Conservation (phyloP, 2,329 filamentous ascomycete genomes). For the Ascochyta viciae-villosae region DNA sequence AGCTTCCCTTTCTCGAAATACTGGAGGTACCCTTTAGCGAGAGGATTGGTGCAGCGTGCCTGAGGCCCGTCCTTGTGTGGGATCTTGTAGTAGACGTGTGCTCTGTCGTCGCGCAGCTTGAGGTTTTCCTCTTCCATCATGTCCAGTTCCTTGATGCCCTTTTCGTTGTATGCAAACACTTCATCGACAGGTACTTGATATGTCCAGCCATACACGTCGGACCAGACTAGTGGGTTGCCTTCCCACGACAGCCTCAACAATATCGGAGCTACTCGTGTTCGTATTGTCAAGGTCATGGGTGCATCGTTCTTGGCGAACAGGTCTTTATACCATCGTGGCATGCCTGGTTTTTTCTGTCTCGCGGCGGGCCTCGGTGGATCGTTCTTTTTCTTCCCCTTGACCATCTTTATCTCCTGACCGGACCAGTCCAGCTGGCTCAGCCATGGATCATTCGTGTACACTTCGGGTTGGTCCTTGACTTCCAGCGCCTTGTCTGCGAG, state of each 20-base stretch:
- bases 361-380: conserved; percentile 79
- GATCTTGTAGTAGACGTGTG: conserved; percentile 83
- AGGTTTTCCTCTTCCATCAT: conserved; percentile 76
- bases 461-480: conserved; percentile 71
- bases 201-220: conserved; percentile 90
- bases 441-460: conserved; percentile 86
- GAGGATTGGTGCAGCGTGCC: conserved; percentile 82
- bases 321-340: conserved; percentile 96
- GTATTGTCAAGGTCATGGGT: conserved; percentile 79
- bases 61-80: conserved; percentile 94
- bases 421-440: conserved; percentile 94
- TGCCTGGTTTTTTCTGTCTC: conserved; percentile 91
- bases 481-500: conserved; percentile 80
- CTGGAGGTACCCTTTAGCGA: conserved; percentile 87
- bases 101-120: conserved; percentile 69
- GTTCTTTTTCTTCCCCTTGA: conserved; percentile 86
- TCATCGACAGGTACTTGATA: conserved; percentile 76
- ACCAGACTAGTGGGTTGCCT: conserved; percentile 89
- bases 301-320: conserved; percentile 74
- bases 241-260: conserved; percentile 88
- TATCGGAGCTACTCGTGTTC: conserved; percentile 86
- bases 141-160: conserved; percentile 76
- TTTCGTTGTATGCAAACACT: conserved; percentile 69
- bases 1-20: conserved; percentile 92
- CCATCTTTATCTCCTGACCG: conserved; percentile 88